These are phyloP conservation scores for Penicillium ucsense DNA, from an alignment of 495 filamentous ascomycete species.

Conservation along the genomic window DNA sequence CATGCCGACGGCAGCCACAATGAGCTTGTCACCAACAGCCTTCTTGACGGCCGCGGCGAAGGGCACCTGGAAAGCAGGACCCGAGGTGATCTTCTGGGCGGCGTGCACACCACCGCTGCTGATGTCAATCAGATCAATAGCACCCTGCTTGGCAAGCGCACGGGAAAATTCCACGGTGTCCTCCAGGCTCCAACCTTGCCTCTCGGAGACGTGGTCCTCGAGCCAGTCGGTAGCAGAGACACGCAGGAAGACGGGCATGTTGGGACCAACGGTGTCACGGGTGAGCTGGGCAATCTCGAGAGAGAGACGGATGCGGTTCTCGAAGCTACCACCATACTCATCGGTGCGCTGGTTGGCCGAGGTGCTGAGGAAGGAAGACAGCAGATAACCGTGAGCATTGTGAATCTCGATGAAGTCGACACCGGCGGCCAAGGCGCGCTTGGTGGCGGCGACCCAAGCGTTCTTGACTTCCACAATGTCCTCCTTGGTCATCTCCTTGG, in stretches of 20 bases:
- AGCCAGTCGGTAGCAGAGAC: slow-evolving; percentile 55
- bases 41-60: slow-evolving; percentile 54
- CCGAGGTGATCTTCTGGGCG: slow-evolving; percentile 45
- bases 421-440: slow-evolving; percentile 48
- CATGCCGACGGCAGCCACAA: slow-evolving; percentile 53
- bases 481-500: slow-evolving; percentile 43
- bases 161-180: slow-evolving; percentile 47
- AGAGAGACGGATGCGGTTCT: slow-evolving; percentile 51
- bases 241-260: slow-evolving; percentile 59
- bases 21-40: slow-evolving; percentile 48
- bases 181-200: slow-evolving; percentile 47
- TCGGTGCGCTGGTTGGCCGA: slow-evolving; percentile 53
- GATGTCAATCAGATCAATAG: slow-evolving; percentile 58
- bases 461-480: slow-evolving; percentile 51
- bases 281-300: slow-evolving; percentile 51
- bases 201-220: slow-evolving; percentile 35
- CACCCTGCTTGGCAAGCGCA: slow-evolving; percentile 43
- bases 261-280: slow-evolving; percentile 41
- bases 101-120: slow-evolving; percentile 51
- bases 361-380: slow-evolving; percentile 56
- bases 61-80: slow-evolving; percentile 57
- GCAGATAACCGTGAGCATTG: slow-evolving; percentile 55
- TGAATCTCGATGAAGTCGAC: slow-evolving; percentile 54
- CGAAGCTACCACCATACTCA: slow-evolving; percentile 55
- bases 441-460: slow-evolving; percentile 43